Conservation (phyloP, 305 asterid genomes). For the Fraxinus angustifolia region DNA sequence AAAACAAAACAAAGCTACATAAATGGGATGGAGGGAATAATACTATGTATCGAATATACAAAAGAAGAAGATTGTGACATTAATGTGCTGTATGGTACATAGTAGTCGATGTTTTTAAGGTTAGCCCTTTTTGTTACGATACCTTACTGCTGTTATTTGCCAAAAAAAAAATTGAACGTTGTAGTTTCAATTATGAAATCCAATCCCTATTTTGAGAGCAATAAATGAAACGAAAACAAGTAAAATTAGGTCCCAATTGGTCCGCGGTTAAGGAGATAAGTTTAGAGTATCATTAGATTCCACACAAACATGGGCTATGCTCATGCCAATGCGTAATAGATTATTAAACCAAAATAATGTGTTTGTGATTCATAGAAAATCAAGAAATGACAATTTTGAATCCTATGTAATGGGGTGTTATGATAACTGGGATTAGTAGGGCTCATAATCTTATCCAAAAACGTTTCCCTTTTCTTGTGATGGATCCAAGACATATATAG, state of each 20-base stretch:
- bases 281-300: not conserved
- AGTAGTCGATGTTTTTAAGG: too few relatives aligned
- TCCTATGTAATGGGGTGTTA: conserved; percentile 37
- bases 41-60: too few relatives aligned
- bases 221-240: not conserved
- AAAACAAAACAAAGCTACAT: too few relatives aligned
- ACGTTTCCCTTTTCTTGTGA: conserved; percentile 26
- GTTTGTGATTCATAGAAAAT: not conserved
- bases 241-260: not conserved
- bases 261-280: not conserved
- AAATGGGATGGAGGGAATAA: too few relatives aligned
- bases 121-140: too few relatives aligned
- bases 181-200: too few relatives aligned
- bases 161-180: too few relatives aligned
- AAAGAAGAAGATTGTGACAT: not conserved
- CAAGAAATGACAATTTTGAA: conserved; percentile 6
- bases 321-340: not conserved
- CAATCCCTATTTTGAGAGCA: too few relatives aligned
- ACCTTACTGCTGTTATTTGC: too few relatives aligned
- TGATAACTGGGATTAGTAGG: not conserved
- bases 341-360: not conserved
- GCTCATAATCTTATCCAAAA: conserved; percentile 26
- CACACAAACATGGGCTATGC: too few relatives aligned
- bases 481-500: conserved; percentile 54
- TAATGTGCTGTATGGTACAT: not conserved